A percentile compares a stretch with the other conserved stretches of the same genome.
These are phyloP conservation scores for Aegilops longissima DNA, from an alignment of 176 grass and related monocot species.

Conservation along the genomic window DNA sequence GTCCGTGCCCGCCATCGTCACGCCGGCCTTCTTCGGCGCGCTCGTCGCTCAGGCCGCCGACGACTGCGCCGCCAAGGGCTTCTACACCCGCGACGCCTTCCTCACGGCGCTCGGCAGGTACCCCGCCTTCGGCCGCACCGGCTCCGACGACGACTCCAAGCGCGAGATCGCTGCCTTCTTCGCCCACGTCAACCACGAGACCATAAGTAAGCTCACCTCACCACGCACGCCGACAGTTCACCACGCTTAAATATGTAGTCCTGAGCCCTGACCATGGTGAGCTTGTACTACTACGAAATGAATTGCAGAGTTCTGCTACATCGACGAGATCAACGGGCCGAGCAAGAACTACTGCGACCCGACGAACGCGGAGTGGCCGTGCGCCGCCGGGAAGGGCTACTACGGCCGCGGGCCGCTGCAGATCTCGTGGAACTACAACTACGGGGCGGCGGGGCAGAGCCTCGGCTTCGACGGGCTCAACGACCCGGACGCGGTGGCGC, in stretches of 20 bases:
- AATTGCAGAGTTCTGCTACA: constrained; percentile 83
- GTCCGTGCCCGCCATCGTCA: constrained; percentile 42
- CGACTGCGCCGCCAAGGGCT: constrained; percentile 47
- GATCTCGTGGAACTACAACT: constrained; percentile 94
- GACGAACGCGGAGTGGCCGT: constrained; percentile 49
- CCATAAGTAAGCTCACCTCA: constrained; percentile 51
- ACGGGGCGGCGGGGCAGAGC: constrained; percentile 69
- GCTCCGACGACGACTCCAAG: constrained; percentile 67
- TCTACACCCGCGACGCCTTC: constrained; percentile 85
- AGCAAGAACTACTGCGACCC: constrained; percentile 82
- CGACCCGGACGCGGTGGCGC: constrained; percentile 71
- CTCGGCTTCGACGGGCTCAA: constrained; percentile 82
- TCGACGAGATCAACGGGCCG: constrained; percentile 80
- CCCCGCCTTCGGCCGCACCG: constrained; percentile 49
- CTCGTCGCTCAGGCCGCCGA: constrained; percentile 57
- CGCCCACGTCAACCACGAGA: constrained; percentile 78
- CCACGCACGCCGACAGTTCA: background rate
- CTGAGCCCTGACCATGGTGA: no score
- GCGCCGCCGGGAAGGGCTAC: constrained; percentile 67
- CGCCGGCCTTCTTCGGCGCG: constrained; percentile 49
- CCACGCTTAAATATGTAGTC: background rate
- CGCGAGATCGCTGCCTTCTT: constrained; percentile 89
- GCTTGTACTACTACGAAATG: background rate
- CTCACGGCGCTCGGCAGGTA: constrained; percentile 46
- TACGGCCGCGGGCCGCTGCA: constrained; percentile 80